Percentiles rank a stretch among this genome's conserved stretches.
Conservation (phyloP, 2,329 filamentous ascomycete species). For the Clarireedia hainanense region DNA sequence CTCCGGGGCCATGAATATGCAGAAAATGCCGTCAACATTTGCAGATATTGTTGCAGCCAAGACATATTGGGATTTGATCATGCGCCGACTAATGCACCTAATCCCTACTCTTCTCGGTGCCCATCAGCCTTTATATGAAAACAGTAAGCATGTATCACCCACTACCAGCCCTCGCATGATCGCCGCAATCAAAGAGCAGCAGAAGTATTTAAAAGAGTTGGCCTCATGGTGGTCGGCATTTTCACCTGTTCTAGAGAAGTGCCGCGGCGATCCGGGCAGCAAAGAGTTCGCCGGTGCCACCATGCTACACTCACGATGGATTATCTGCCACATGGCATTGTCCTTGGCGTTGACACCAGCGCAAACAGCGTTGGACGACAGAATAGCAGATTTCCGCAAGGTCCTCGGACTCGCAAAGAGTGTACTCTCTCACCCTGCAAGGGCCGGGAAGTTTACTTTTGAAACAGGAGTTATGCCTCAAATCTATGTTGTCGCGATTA, state of each 20-base stretch:
- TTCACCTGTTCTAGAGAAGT: neutral
- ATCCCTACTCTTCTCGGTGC: neutral
- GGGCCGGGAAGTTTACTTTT: neutral
- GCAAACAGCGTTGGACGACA: neutral
- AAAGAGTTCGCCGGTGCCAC: slow-evolving; percentile 1
- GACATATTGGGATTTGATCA: neutral
- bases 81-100: slow-evolving; percentile 3
- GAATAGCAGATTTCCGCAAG: neutral
- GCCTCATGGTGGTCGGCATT: neutral
- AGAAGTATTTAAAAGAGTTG: neutral
- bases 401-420: neutral
- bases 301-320: neutral
- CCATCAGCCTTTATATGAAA: neutral
- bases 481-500: neutral
- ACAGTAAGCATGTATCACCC: neutral
- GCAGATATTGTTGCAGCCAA: neutral
- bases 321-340: neutral
- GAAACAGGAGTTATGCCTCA: neutral
- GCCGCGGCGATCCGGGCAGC: neutral
- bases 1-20: neutral
- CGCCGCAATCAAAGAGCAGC: neutral
- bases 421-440: neutral
- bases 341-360: neutral
- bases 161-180: too few species aligned
- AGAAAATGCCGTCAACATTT: neutral